These are phyloP conservation scores for Cercospora zeina DNA, from an alignment of 2,329 filamentous ascomycete species.

Conservation along the genomic window DNA sequence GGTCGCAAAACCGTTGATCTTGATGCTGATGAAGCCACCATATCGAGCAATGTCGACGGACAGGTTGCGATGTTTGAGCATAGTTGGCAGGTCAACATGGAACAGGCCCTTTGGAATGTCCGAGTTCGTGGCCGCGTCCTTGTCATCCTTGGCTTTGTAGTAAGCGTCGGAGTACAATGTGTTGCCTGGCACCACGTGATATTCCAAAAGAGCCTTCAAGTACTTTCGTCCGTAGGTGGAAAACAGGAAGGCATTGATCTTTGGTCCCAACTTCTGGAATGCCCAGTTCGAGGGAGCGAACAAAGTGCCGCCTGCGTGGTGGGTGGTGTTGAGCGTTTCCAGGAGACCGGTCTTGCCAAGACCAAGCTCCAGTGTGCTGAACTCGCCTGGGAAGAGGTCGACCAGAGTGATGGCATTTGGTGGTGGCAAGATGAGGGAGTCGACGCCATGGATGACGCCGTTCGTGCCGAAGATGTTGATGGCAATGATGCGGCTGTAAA, in stretches of 20 bases:
- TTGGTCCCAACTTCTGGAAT: conserved; percentile 72
- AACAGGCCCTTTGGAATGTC: conserved; percentile 52
- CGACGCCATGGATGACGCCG: conserved; percentile 76
- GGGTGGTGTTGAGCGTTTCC: conserved; percentile 57
- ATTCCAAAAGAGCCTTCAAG: conserved; percentile 73
- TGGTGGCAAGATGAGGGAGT: conserved; percentile 74
- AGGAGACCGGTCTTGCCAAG: conserved; percentile 72
- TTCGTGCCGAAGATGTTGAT: conserved; percentile 73
- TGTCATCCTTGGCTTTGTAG: conserved; percentile 51
- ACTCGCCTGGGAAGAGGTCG: conserved; percentile 64
- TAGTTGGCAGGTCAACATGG: conserved; percentile 71
- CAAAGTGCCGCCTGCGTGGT: conserved; percentile 67
- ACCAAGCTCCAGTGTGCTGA: conserved; percentile 76
- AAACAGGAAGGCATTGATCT: conserved; percentile 82
- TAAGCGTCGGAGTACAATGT: conserved; percentile 83
- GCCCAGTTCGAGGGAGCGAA: conserved; percentile 81
- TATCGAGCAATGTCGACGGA: conserved; percentile 70
- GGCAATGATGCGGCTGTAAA: conserved; percentile 69
- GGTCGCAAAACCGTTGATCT: conserved; percentile 70
- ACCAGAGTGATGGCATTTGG: conserved; percentile 65
- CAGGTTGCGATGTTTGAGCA: conserved; percentile 65
- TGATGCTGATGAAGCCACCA: conserved; percentile 68
- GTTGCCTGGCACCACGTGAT: conserved; percentile 71
- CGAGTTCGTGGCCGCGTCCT: conserved; percentile 33
- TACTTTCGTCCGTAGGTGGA: conserved; percentile 71